These are phyloP conservation scores for Penicillium goetzii DNA, from an alignment of 495 filamentous ascomycete genomes.

Conservation along the genomic window DNA sequence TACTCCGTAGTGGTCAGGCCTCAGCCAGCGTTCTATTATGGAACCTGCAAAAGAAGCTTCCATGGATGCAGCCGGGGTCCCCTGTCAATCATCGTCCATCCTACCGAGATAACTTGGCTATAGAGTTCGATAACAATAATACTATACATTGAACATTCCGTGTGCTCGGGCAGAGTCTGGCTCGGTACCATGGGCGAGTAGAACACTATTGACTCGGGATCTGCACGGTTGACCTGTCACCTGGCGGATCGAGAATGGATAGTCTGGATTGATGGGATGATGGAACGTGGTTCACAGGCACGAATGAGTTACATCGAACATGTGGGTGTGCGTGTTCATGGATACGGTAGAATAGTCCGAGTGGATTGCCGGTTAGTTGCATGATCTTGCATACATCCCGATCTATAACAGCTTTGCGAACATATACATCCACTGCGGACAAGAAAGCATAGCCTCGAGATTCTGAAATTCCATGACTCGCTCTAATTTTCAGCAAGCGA, in stretches of 20 bases:
- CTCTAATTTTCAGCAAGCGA: neutral
- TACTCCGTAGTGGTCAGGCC: neutral
- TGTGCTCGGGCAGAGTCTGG: neutral
- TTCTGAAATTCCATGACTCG: neutral
- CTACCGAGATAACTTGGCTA: neutral
- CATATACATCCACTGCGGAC: neutral
- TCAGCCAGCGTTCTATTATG: neutral
- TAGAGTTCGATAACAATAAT: neutral
- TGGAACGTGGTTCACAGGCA: neutral
- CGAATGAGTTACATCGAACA: neutral
- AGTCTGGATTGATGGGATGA: neutral
- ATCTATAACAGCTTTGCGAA: neutral
- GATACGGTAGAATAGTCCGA: neutral
- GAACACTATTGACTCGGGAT: slow-evolving; percentile 5
- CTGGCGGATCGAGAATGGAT: neutral
- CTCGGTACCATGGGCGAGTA: neutral
- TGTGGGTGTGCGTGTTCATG: neutral
- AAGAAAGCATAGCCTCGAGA: neutral
- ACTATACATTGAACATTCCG: neutral
- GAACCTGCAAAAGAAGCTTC: neutral
- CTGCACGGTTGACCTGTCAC: slow-evolving; percentile 9
- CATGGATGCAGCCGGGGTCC: neutral
- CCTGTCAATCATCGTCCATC: neutral
- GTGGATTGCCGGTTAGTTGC: neutral
- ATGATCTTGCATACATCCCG: neutral